Conservation (phyloP, 2,329 filamentous ascomycete genomes). For the Mycosphaerelloides madeirae region DNA sequence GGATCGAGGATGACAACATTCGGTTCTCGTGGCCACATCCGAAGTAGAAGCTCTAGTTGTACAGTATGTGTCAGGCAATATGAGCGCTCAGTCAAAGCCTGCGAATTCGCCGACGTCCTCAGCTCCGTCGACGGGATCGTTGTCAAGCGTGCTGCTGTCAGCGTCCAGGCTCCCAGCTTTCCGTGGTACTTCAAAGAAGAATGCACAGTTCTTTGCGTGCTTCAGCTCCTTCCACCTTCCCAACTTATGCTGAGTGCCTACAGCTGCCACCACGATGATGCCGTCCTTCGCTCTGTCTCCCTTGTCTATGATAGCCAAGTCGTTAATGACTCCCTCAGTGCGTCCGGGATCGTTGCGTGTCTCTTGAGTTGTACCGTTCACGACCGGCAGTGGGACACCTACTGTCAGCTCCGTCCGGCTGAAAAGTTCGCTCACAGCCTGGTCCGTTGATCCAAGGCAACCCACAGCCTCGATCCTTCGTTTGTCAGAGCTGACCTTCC, state of each 20-base stretch:
- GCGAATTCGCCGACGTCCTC: conserved; percentile 6
- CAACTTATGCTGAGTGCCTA: conserved; percentile 80
- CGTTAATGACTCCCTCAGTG: conserved; percentile 78
- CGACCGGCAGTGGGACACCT: conserved; percentile 3
- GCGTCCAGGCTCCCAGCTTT: conserved; percentile 8
- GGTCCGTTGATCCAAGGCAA: conserved; percentile 41
- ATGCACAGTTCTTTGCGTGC: conserved; percentile 72
- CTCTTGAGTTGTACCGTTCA: conserved; percentile 15
- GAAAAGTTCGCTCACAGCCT: conserved; percentile 14
- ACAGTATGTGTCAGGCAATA: too few species aligned
- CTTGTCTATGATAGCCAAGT: conserved; percentile 79
- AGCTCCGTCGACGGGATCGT: not conserved
- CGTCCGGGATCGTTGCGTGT: conserved; percentile 15
- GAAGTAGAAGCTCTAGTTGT: not conserved
- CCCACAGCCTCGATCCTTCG: conserved; percentile 69
- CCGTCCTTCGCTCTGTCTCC: conserved; percentile 69
- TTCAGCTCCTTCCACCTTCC: conserved; percentile 69
- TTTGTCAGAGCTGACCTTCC: conserved; percentile 81
- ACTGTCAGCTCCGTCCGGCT: conserved; percentile 17
- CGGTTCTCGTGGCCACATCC: conserved; percentile 20
- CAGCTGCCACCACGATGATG: conserved; percentile 76
- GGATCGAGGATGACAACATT: conserved; percentile 20
- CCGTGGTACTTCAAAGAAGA: conserved; percentile 74
- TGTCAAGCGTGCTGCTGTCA: not conserved
- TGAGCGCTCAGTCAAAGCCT: conserved; percentile 13